Evolutionary conservation across 225 moss, liverwort and hornwort genomes (phyloP).

Genomic region (Physcomitrellopsis africana): DNA sequence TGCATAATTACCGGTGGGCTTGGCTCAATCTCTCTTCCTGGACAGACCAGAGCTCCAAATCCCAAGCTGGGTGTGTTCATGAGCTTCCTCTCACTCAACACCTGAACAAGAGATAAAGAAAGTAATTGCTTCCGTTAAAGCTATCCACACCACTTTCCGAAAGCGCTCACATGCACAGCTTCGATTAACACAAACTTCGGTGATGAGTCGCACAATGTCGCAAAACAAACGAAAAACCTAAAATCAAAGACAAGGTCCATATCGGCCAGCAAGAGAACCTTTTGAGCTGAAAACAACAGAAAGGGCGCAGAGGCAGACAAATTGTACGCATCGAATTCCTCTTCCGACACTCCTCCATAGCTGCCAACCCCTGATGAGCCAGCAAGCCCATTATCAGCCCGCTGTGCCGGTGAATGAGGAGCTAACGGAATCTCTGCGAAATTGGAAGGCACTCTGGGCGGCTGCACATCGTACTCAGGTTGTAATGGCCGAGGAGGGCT

Average conservation of each 20-base stretch:
- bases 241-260: not conserved
- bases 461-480: conserved; percentile 57
- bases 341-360: conserved; percentile 56
- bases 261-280: conserved; percentile 44
- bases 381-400: conserved; percentile 43
- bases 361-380: conserved; percentile 42
- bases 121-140: not conserved
- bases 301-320: conserved; percentile 83
- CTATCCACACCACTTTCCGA: not conserved
- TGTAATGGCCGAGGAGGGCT: conserved; percentile 64
- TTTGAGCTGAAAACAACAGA: conserved; percentile 86
- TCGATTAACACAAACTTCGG: not conserved
- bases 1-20: conserved; percentile 78
- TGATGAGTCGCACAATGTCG: not conserved
- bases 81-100: conserved; percentile 76
- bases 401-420: conserved; percentile 48
- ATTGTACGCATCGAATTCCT: conserved; percentile 81
- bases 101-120: conserved; percentile 36
- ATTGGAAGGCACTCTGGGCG: conserved; percentile 46
- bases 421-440: conserved; percentile 91
- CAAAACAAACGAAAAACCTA: not conserved
- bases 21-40: conserved; percentile 76
- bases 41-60: conserved; percentile 90
- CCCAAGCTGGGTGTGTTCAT: conserved; percentile 92
- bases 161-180: not conserved